Evolutionary conservation across 495 filamentous ascomycete genomes (phyloP).

Genomic region (Aspergillus heteromorphus): DNA sequence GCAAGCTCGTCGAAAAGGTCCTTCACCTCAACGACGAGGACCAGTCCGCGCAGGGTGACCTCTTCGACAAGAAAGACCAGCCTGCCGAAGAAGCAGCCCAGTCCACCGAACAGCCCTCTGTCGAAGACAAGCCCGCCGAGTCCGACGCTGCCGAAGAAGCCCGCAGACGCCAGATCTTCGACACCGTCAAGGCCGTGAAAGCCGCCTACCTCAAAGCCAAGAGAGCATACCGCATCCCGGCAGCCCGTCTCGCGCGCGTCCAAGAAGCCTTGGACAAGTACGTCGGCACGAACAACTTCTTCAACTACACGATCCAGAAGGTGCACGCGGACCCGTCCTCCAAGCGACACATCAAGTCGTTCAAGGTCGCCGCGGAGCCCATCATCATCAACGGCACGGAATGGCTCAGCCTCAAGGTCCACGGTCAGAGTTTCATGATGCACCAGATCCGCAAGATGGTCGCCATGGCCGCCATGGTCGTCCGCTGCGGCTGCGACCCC

Average conservation of each 20-base stretch:
- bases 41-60: slow-evolving; percentile 10
- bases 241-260: slow-evolving; percentile 62
- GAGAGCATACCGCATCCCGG: slow-evolving; percentile 72
- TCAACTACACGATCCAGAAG: slow-evolving; percentile 96
- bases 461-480: slow-evolving; percentile 77
- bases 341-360: slow-evolving; percentile 84
- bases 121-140: slow-evolving; percentile 10
- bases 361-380: slow-evolving; percentile 63
- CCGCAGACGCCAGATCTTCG: slow-evolving; percentile 38
- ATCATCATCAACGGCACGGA: slow-evolving; percentile 84
- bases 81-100: slow-evolving; percentile 1
- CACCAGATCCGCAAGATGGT: slow-evolving; percentile 99
- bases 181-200: slow-evolving; percentile 69
- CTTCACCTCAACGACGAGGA: slow-evolving; percentile 24
- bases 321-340: slow-evolving; percentile 69
- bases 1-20: slow-evolving; percentile 35
- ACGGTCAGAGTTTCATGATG: slow-evolving; percentile 99
- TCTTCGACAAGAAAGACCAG: slow-evolving; percentile 9
- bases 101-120: background rate
- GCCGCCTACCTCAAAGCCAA: slow-evolving; percentile 72
- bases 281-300: slow-evolving; percentile 79
- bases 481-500: slow-evolving; percentile 70
- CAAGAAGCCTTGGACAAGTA: slow-evolving; percentile 66
- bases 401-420: slow-evolving; percentile 92
- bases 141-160: slow-evolving; percentile 20